Evolutionary conservation across 352 stramenopile genomes (phyloP), one percentile per base, ranked within the genome.

Genomic region (Stephanocyclus meneghinianus): DNA sequence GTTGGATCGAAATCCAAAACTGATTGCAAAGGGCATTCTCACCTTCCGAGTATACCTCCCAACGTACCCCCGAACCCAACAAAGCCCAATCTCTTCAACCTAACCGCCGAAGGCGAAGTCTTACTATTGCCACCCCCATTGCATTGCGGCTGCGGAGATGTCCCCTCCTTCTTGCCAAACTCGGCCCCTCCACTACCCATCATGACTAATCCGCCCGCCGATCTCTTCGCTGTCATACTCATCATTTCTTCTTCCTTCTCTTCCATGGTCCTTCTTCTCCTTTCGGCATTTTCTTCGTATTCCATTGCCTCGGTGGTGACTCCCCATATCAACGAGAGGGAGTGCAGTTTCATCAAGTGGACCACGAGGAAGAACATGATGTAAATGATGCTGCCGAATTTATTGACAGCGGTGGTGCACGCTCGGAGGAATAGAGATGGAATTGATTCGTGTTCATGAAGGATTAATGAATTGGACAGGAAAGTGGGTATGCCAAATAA

Each of bases 301-400:
- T 92, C 89, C 89, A 93, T 92, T 11, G 87, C 89, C 81, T 93
- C 87, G 6, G 75, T 88, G 1, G 87, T 91, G 5, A 93, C 89
- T 13, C 87, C 89, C 89, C 89, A 93, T 40, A 92, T 88, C 1
- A 93, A 62, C 26, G 74, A 87, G 15, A 91, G 72, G 3, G 87
- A 91, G 76, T 93, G 89, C 16, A 92, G 71, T 73, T 92, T 93
- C 85, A 93, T 91, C 51, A 93, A 71, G 64, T 92, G 87, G 0
- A 93, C 83, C 9, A 90, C 78, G 4, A 93, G 64, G 50, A 91
- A 93, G 60, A 93, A 92, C 70, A 86, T 84, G 68, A 92, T 84
- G 65, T 92, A 91, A 62, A 91, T 78, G 30, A 74, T 65, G 65
- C 89, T 79, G 16, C 76, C 80, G 30, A 90, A 75, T 69, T 81